Conservation (phyloP, 108 stramenopile genomes). For the Epipyxis sp. region DNA sequence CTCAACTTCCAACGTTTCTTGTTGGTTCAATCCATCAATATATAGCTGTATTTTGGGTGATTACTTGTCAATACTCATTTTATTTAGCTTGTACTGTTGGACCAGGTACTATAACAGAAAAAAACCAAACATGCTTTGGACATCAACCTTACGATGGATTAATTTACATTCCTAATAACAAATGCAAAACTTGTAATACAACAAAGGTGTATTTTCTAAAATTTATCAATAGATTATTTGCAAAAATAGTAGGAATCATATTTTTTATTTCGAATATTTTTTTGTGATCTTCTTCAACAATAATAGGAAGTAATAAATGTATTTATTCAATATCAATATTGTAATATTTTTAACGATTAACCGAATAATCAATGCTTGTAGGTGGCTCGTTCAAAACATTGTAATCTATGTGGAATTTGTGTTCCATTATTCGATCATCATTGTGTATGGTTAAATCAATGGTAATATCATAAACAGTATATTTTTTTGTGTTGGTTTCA, state of each 20-base stretch:
- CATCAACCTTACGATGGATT: not conserved
- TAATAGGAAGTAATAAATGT: too few relatives aligned
- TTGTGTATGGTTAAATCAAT: constrained; percentile 10
- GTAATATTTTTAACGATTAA: too few relatives aligned
- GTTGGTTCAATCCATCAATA: not conserved
- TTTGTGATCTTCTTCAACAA: too few relatives aligned
- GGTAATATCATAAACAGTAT: not conserved
- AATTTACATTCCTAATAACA: not conserved
- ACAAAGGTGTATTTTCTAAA: too few relatives aligned
- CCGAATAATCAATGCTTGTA: too few relatives aligned
- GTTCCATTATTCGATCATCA: constrained; percentile 17
- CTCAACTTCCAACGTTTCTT: not conserved
- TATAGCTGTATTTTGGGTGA: not conserved
- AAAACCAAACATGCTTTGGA: not conserved
- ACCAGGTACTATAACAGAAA: not conserved
- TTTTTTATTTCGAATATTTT: too few relatives aligned
- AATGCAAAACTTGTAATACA: not conserved
- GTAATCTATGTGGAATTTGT: not conserved
- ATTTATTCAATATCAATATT: too few relatives aligned
- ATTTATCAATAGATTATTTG: too few relatives aligned
- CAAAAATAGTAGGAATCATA: too few relatives aligned
- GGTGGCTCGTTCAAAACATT: not conserved
- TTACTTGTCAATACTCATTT: not conserved
- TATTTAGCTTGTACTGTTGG: not conserved
- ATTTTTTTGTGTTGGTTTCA: too few relatives aligned